phyloP scores from a whole-genome alignment of 441 rosid genomes.

The Pelargonium cotyledonis region DNA sequence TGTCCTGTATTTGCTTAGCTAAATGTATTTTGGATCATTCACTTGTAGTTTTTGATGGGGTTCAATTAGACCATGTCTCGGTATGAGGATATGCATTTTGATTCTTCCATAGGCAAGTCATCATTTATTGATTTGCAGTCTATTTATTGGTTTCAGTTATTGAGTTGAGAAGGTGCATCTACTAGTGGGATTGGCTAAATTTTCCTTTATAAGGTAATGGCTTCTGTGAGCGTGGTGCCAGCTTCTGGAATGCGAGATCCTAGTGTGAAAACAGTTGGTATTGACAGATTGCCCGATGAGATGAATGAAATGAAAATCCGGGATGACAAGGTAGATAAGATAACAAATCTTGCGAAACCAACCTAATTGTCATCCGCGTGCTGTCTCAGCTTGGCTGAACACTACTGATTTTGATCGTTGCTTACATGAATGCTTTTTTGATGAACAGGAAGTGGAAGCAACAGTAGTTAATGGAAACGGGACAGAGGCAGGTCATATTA shows the following conservation, averaged over 20 bases:
- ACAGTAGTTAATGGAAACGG: slow-evolving; percentile 68
- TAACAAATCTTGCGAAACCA: background rate
- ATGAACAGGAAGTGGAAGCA: slow-evolving; percentile 76
- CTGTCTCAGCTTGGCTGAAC: no score
- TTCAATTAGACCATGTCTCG: background rate
- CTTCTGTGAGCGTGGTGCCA: slow-evolving; percentile 57
- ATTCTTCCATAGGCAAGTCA: no score
- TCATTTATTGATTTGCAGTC: slow-evolving; percentile 23
- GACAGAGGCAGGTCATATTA: slow-evolving; percentile 88
- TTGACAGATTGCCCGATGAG: slow-evolving; percentile 74
- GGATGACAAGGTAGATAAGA: slow-evolving; percentile 57
- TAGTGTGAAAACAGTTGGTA: slow-evolving; percentile 43
- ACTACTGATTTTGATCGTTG: no score
- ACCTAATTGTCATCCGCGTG: no score
- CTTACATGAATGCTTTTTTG: no score
- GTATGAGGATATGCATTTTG: background rate
- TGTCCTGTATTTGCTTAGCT: background rate
- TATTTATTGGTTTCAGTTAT: slow-evolving; percentile 13
- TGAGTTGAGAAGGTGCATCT: slow-evolving; percentile 25
- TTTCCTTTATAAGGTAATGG: slow-evolving; percentile 38
- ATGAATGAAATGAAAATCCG: slow-evolving; percentile 91
- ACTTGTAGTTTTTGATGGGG: background rate
- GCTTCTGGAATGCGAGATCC: slow-evolving; percentile 60
- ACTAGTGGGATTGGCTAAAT: slow-evolving; percentile 18
- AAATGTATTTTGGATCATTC: background rate